Percentiles rank a stretch among this genome's conserved stretches.
phyloP scores from a whole-genome alignment of 805 yeast genomes.

The Metschnikowia henanensis region DNA sequence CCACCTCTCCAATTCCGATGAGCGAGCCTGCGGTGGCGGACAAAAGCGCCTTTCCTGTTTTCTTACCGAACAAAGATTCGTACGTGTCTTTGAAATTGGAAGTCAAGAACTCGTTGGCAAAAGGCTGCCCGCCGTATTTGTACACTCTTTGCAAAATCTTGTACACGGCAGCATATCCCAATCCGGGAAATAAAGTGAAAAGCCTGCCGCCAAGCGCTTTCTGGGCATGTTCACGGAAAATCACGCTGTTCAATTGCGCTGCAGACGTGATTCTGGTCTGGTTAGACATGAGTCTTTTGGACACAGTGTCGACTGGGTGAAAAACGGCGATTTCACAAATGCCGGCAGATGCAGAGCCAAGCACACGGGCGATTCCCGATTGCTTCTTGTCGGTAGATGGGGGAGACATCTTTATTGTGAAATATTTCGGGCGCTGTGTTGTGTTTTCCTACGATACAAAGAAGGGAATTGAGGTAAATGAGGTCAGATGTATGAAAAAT shows the following conservation, averaged over 20 bases:
- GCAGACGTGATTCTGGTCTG: constrained; percentile 63
- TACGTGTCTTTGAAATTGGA: constrained; percentile 68
- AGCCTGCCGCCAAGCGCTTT: constrained; percentile 70
- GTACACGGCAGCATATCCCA: constrained; percentile 97
- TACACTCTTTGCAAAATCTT: constrained; percentile 96
- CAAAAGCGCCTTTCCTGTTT: constrained; percentile 95
- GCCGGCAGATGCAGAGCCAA: constrained; percentile 99
- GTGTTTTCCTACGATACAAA: not conserved
- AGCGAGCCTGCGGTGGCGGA: constrained; percentile 97
- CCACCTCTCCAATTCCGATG: constrained; percentile 97
- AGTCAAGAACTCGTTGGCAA: constrained; percentile 89
- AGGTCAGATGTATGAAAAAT: not conserved
- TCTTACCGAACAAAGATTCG: constrained; percentile 81
- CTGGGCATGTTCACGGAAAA: constrained; percentile 78
- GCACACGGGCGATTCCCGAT: constrained; percentile 84
- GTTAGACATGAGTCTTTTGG: constrained; percentile 92
- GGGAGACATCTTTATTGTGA: constrained; percentile 16
- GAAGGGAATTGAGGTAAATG: not conserved
- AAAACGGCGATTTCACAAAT: constrained; percentile 94
- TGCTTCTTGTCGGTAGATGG: constrained; percentile 69
- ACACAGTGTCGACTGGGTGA: constrained; percentile 98
- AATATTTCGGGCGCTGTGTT: not conserved
- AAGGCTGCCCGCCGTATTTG: constrained; percentile 99
- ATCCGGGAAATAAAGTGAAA: constrained; percentile 91
- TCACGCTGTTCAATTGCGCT: constrained; percentile 76